These are phyloP conservation scores for Candida argentea DNA, from an alignment of 805 yeast species.

Conservation along the genomic window DNA sequence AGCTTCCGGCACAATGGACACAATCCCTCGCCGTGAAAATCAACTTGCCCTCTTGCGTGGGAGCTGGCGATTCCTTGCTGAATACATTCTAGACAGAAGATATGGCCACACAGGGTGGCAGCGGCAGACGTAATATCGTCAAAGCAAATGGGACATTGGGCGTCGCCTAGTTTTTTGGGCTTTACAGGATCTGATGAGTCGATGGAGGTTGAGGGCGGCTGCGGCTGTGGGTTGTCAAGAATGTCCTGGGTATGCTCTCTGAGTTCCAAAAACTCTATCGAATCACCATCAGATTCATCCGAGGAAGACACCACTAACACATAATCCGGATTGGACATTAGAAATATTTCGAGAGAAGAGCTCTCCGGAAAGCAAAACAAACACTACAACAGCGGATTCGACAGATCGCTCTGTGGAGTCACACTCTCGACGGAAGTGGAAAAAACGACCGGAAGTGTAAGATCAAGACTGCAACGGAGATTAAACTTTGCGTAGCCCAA, in stretches of 20 bases:
- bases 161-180: conserved; percentile 23
- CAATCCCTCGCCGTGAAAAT: conserved; percentile 27
- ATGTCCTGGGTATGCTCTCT: conserved; percentile 24
- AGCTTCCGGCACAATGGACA: conserved; percentile 34
- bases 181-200: conserved; percentile 7
- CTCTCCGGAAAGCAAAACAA: no score
- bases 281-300: conserved; percentile 22
- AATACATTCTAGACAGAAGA: conserved; percentile 33
- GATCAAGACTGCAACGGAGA: no score
- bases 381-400: no score
- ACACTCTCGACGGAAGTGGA: no score
- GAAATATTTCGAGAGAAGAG: no score
- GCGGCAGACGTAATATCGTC: conserved; percentile 31
- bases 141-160: conserved; percentile 36
- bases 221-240: conserved; percentile 12
- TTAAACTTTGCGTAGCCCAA: no score
- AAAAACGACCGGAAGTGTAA: no score
- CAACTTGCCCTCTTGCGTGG: conserved; percentile 33
- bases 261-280: conserved; percentile 28
- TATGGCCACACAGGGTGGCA: conserved; percentile 33
- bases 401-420: no score
- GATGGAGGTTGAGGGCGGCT: conserved; percentile 1
- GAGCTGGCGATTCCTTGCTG: conserved; percentile 31
- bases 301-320: no score
- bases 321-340: no score